A percentile compares a stretch with the other conserved stretches of the same genome.
Evolutionary conservation across 345 rosid genomes (phyloP).

Genomic region (Salix caprea): DNA sequence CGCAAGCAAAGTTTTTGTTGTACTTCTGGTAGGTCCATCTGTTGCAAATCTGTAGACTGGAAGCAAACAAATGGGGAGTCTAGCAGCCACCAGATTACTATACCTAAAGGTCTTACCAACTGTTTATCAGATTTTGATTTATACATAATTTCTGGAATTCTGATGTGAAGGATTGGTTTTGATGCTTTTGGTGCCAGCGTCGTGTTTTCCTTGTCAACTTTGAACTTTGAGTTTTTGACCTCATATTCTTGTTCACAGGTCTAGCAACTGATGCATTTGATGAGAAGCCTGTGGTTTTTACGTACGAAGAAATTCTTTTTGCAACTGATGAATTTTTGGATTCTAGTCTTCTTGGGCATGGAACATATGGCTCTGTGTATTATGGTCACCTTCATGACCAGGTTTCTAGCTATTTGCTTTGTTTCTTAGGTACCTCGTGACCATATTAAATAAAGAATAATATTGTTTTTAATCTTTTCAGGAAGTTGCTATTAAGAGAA

Average conservation of each 20-base stretch:
- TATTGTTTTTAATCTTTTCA: slow-evolving; percentile 22
- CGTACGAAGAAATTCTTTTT: slow-evolving; percentile 58
- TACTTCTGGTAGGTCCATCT: slow-evolving; percentile 73
- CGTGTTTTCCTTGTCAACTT: background rate
- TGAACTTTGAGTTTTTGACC: slow-evolving; percentile 10
- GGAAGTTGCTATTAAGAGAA: slow-evolving; percentile 91
- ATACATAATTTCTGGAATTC: background rate
- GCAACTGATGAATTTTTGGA: slow-evolving; percentile 84
- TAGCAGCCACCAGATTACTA: slow-evolving; percentile 52
- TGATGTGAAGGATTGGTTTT: background rate
- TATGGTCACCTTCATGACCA: slow-evolving; percentile 74
- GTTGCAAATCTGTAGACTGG: slow-evolving; percentile 64
- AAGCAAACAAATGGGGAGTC: slow-evolving; percentile 61
- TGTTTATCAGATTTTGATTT: background rate
- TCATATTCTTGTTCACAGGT: slow-evolving; percentile 35
- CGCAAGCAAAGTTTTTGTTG: slow-evolving; percentile 80
- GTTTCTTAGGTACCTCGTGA: background rate
- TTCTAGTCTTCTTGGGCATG: slow-evolving; percentile 84
- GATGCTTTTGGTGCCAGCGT: background rate
- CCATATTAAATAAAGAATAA: background rate
- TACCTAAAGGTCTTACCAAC: slow-evolving; percentile 56
- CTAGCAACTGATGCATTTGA: slow-evolving; percentile 64
- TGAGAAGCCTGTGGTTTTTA: slow-evolving; percentile 83
- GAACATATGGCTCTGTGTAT: slow-evolving; percentile 88
- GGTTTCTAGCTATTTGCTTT: slow-evolving; percentile 36